phyloP scores from a whole-genome alignment of 2,329 filamentous ascomycete species.

The Pestalotiopsis sp. region DNA sequence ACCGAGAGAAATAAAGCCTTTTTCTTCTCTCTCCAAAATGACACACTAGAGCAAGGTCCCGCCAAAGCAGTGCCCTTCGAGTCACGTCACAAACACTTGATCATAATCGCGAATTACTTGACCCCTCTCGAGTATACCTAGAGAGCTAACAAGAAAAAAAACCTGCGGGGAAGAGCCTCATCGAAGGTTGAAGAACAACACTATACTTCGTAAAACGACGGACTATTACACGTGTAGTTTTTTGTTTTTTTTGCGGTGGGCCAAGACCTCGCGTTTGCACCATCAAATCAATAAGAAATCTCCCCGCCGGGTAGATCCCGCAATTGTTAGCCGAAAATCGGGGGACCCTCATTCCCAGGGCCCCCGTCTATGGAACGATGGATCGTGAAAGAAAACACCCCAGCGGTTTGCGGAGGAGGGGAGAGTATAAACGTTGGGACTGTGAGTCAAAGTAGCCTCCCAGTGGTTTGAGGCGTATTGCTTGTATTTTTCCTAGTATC shows the following conservation, averaged over 20 bases:
- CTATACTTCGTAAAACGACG: too few species aligned
- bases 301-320: constrained; percentile 6
- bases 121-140: too few species aligned
- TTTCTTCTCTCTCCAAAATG: too few species aligned
- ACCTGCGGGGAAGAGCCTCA: neutral
- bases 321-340: constrained; percentile 6
- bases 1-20: too few species aligned
- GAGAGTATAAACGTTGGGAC: neutral
- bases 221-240: neutral
- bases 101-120: too few species aligned
- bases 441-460: neutral
- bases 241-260: neutral
- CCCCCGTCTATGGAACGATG: too few species aligned
- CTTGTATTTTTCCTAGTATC: neutral
- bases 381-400: too few species aligned
- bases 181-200: neutral
- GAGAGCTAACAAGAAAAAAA: too few species aligned
- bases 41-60: too few species aligned
- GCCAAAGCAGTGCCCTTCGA: too few species aligned
- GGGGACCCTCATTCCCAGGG: neutral
- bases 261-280: neutral
- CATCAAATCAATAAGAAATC: too few species aligned
- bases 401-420: neutral
- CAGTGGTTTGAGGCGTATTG: neutral
- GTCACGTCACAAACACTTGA: too few species aligned